Evolutionary conservation across 2,329 filamentous ascomycete genomes (phyloP).

Genomic region (Thielaviopsis populi): DNA sequence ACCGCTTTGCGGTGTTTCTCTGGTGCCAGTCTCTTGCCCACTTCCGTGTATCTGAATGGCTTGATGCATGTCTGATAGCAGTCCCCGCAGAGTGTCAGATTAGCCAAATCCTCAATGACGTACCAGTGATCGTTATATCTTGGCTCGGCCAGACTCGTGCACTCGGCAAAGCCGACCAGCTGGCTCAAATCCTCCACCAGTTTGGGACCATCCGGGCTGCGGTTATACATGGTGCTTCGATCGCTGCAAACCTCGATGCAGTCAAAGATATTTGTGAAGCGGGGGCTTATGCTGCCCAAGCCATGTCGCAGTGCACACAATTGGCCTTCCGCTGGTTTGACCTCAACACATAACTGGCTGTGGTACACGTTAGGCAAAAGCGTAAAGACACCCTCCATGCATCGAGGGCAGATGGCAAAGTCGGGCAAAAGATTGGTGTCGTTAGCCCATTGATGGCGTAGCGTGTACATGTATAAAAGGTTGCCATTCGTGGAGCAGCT

Average conservation of each 20-base stretch:
- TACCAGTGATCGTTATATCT: slow-evolving; percentile 60
- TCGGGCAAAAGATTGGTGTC: slow-evolving; percentile 45
- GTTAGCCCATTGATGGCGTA: slow-evolving; percentile 48
- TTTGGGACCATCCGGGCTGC: slow-evolving; percentile 39
- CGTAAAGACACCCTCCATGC: slow-evolving; percentile 54
- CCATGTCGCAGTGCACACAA: slow-evolving; percentile 40
- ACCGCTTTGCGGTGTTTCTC: slow-evolving; percentile 45
- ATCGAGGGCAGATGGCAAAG: slow-evolving; percentile 63
- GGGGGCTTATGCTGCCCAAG: slow-evolving; percentile 36
- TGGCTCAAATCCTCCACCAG: slow-evolving; percentile 50
- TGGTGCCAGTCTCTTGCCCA: slow-evolving; percentile 39
- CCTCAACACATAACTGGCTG: slow-evolving; percentile 45
- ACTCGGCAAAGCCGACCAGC: slow-evolving; percentile 27
- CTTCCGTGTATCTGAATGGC: slow-evolving; percentile 55
- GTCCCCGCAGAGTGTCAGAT: slow-evolving; percentile 73
- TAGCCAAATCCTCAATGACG: slow-evolving; percentile 56
- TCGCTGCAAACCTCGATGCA: slow-evolving; percentile 35
- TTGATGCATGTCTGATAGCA: slow-evolving; percentile 51
- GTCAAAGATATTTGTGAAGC: slow-evolving; percentile 49
- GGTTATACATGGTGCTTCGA: slow-evolving; percentile 21
- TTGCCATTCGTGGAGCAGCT: slow-evolving; percentile 23
- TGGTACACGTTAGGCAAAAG: slow-evolving; percentile 32
- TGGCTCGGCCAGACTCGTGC: slow-evolving; percentile 46
- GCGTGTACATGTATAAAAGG: slow-evolving; percentile 55
- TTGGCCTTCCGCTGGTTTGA: slow-evolving; percentile 14